These are phyloP conservation scores for Xylariaceae sp. DNA, from an alignment of 2,329 filamentous ascomycete species.

Conservation along the genomic window DNA sequence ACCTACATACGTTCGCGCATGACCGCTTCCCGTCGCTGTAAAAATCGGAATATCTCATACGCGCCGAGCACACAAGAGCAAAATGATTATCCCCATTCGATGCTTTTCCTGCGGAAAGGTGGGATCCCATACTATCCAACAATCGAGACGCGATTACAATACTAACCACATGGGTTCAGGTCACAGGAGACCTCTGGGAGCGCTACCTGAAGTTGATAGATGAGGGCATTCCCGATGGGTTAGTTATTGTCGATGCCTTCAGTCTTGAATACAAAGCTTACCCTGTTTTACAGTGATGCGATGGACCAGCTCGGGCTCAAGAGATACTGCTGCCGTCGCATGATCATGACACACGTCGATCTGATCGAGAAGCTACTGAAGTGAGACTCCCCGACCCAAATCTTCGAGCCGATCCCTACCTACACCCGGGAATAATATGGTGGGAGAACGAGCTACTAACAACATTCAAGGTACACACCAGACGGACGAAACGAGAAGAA, in stretches of 20 bases:
- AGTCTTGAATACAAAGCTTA: constrained; percentile 34
- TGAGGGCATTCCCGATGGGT: constrained; percentile 77
- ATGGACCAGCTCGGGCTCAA: constrained; percentile 95
- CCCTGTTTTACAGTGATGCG: constrained; percentile 72
- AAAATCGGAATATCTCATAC: background rate
- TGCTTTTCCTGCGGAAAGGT: constrained; percentile 99
- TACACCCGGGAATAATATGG: background rate
- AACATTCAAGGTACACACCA: constrained; percentile 61
- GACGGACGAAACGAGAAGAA: constrained; percentile 70
- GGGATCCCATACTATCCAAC: constrained; percentile 35
- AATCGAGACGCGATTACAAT: constrained; percentile 8
- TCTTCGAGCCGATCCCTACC: background rate
- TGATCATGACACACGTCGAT: constrained; percentile 99
- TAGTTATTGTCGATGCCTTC: constrained; percentile 43
- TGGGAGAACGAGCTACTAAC: constrained; percentile 24
- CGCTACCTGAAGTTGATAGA: constrained; percentile 90
- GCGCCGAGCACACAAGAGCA: constrained; percentile 50
- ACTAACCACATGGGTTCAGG: constrained; percentile 59
- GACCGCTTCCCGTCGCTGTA: background rate
- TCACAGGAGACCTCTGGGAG: constrained; percentile 97
- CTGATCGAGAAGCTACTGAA: constrained; percentile 97
- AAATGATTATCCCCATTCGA: constrained; percentile 97
- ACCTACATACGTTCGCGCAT: background rate
- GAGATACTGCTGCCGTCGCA: constrained; percentile 97
- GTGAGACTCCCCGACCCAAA: constrained; percentile 56